A percentile compares a stretch with the other conserved stretches of the same genome.
Conservation (phyloP, 2,329 filamentous ascomycete species). For the Apiospora malaysiana region DNA sequence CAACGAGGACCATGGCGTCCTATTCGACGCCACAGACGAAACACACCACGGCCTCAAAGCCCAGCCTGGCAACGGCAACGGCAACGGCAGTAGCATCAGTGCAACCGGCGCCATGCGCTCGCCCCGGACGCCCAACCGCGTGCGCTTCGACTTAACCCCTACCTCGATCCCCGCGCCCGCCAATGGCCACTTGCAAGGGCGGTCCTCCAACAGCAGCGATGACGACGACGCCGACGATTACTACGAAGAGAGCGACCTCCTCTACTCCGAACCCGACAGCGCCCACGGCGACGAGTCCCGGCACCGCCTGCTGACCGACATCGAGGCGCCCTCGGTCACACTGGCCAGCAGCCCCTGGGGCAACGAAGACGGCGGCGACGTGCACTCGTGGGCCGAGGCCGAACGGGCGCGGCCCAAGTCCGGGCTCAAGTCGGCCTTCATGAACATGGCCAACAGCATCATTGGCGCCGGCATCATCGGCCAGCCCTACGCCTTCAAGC, state of each 20-base stretch:
- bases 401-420: conserved; percentile 77
- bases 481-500: conserved; percentile 94
- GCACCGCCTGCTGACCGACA: conserved; percentile 72
- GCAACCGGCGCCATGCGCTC: conserved; percentile 35
- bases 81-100: neutral
- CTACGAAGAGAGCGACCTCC: conserved; percentile 32
- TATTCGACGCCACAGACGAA: conserved; percentile 31
- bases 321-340: conserved; percentile 72
- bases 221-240: conserved; percentile 27
- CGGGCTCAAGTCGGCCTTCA: conserved; percentile 85
- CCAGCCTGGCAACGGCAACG: conserved; percentile 22
- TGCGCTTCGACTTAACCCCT: conserved; percentile 62
- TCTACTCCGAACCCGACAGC: conserved; percentile 32
- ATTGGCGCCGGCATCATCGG: conserved; percentile 80
- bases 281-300: conserved; percentile 53
- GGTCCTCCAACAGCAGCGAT: conserved; percentile 8
- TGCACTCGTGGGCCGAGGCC: conserved; percentile 56
- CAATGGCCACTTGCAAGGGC: conserved; percentile 30
- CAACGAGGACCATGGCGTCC: conserved; percentile 34
- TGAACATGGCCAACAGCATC: conserved; percentile 99
- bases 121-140: conserved; percentile 67
- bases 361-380: conserved; percentile 43
- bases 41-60: conserved; percentile 30
- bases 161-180: conserved; percentile 40
- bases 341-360: conserved; percentile 64